phyloP scores from a whole-genome alignment of 139 green algal species.

The Ostreobium quekettii region DNA sequence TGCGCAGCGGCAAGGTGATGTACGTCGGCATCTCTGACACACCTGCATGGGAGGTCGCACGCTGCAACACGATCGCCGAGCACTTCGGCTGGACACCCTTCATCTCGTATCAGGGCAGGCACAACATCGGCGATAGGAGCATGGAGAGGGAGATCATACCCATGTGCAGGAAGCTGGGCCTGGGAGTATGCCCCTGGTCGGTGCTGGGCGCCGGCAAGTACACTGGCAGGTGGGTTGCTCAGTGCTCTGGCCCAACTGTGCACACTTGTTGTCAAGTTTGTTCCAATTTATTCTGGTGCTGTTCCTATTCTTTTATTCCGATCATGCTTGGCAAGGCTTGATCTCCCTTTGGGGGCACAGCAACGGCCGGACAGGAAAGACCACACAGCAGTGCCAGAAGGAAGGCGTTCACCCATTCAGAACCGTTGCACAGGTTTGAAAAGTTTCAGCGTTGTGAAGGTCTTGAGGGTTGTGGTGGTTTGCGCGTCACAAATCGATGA shows the following conservation, averaged over 20 bases:
- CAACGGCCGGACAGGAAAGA: no score
- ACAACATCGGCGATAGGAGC: constrained; percentile 18
- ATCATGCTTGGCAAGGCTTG: no score
- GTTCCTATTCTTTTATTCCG: no score
- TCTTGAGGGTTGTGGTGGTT: no score
- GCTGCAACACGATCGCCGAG: constrained; percentile 18
- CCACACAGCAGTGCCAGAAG: no score
- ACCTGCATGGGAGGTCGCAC: constrained; percentile 13
- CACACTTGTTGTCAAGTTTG: no score
- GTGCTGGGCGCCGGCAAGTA: constrained; percentile 14
- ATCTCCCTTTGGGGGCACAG: no score
- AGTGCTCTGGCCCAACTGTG: not conserved
- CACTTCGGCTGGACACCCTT: constrained; percentile 17
- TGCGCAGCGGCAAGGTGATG: constrained; percentile 14
- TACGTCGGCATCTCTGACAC: constrained; percentile 14
- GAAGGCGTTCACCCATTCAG: no score
- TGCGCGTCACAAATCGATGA: no score
- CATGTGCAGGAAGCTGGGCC: constrained; percentile 9
- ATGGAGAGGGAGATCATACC: constrained; percentile 14
- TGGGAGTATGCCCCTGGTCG: constrained; percentile 5
- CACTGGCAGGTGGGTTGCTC: constrained; percentile 3
- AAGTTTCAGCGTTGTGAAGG: no score
- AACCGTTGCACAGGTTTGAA: no score
- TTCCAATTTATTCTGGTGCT: no score
- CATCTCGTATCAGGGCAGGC: constrained; percentile 16